Base-by-base conservation (phyloP, 768 basidiomycete species). In the Phlebiopsis flavidoalba region DNA sequence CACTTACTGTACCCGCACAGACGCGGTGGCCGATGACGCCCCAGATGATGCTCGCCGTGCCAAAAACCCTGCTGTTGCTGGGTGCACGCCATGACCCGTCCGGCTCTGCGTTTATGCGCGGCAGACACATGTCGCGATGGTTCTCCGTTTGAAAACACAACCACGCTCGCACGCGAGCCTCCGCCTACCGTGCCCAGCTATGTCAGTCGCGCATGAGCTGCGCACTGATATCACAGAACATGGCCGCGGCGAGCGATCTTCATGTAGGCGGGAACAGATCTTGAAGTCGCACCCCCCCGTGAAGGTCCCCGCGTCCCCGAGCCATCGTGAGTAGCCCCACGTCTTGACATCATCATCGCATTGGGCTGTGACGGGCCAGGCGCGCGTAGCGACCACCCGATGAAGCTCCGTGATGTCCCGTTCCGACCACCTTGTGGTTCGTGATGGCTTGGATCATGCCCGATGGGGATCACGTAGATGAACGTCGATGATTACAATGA, bases 391-490 rank as follows among this genome's bases (percentile, higher is more conserved):
- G n/a, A n/a, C n/a, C n/a, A n/a, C n/a, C n/a, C 93, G 5, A 79
- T 80, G 57, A 93, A 93, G 76, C 72, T 94, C 92, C 53, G 84
- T 86, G 68, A 93, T 85, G 33, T 92, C n/a, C n/a, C 90, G 67
- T 81, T 83, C 8, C 80, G 57, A 63, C 45, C 59, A 73, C 80
- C 77, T 89, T 83, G 67, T 91, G 88, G 67, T 90, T 92, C 14
- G 89, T 91, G 62, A 90, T 89, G 19, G 88, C 88, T 66, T 81
- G 76, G 64, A 84, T 80, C 75, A 85, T 78, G n/a, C 82, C n/a
- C 60, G 31, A 64, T 61, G 26, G 63, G 63, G 47, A 61, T 62
- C 60, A 59, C 51, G 37, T 64, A 62, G 14, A 63, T 22, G 52
- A 54, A 64, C 14, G 60, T n/a, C 5, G 49, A 63, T 57, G 55